Evolutionary conservation across 208 protist species (phyloP).

Genomic region (Crithidia expoeki): DNA sequence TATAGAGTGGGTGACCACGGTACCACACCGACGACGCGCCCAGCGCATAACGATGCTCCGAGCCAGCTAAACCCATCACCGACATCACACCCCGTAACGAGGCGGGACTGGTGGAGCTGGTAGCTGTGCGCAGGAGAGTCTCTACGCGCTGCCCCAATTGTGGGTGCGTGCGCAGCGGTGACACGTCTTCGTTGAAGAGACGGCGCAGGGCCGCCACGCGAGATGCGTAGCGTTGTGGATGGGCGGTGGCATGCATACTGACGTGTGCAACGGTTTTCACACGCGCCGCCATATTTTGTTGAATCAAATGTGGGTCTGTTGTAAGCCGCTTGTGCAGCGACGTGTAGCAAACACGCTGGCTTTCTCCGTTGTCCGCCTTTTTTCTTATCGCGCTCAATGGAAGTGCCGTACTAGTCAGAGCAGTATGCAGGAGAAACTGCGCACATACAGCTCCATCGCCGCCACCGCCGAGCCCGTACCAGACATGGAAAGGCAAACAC

Average conservation of each 20-base stretch:
- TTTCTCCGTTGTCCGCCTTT: slow-evolving; percentile 12
- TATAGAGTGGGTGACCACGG: slow-evolving; percentile 37
- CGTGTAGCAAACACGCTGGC: slow-evolving; percentile 37
- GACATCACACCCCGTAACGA: slow-evolving; percentile 41
- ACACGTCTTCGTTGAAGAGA: slow-evolving; percentile 36
- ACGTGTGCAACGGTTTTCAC: slow-evolving; percentile 30
- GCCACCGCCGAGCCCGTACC: slow-evolving; percentile 41
- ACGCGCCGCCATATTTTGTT: slow-evolving; percentile 30
- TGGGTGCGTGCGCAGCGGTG: slow-evolving; percentile 31
- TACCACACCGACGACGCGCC: slow-evolving; percentile 35
- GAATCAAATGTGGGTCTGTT: slow-evolving; percentile 34
- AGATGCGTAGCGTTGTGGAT: slow-evolving; percentile 3
- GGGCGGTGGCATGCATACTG: neutral
- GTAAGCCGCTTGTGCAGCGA: slow-evolving; percentile 52
- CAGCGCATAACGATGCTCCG: slow-evolving; percentile 17
- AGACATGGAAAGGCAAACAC: slow-evolving; percentile 42
- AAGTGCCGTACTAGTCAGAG: slow-evolving; percentile 42
- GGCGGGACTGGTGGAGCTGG: slow-evolving; percentile 32
- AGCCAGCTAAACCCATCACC: slow-evolving; percentile 30
- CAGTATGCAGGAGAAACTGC: slow-evolving; percentile 43
- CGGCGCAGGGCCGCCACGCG: slow-evolving; percentile 28
- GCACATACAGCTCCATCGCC: slow-evolving; percentile 27
- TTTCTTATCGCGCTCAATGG: slow-evolving; percentile 15
- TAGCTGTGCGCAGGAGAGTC: slow-evolving; percentile 43
- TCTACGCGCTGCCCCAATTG: slow-evolving; percentile 31